Percentiles rank a stretch among this genome's conserved stretches.
Evolutionary conservation across 306 rosid genomes (phyloP).

Genomic region (Canavalia ensiformis): DNA sequence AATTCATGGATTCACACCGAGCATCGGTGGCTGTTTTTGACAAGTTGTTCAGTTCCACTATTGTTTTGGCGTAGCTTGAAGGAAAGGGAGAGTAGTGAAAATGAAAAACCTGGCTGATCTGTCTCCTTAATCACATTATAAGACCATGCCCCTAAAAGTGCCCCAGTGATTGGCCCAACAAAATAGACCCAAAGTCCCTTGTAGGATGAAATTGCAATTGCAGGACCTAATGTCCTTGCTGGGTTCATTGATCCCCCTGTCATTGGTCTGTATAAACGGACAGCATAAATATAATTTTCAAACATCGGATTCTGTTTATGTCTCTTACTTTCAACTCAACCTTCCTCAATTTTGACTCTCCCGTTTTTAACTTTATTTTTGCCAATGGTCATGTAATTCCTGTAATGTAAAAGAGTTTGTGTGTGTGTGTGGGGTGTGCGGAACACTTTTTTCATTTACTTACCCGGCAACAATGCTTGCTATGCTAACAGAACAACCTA

Average conservation of each 20-base stretch:
- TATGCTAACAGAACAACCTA: slow-evolving; percentile 80
- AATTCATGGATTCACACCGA: slow-evolving; percentile 43
- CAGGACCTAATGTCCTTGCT: slow-evolving; percentile 89
- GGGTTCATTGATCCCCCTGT: slow-evolving; percentile 97
- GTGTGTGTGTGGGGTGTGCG: not conserved
- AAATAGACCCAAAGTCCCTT: slow-evolving; percentile 77
- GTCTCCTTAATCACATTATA: slow-evolving; percentile 61
- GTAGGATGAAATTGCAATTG: slow-evolving; percentile 67
- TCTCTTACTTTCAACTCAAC: slow-evolving; percentile 8
- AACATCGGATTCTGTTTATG: not conserved
- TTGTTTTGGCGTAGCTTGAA: slow-evolving; percentile 47
- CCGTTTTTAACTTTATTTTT: not conserved
- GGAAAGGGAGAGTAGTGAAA: slow-evolving; percentile 48
- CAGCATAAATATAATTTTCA: slow-evolving; percentile 8
- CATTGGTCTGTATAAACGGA: slow-evolving; percentile 65
- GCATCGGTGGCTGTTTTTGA: slow-evolving; percentile 11
- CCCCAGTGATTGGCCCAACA: slow-evolving; percentile 75
- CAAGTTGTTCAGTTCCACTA: slow-evolving; percentile 40
- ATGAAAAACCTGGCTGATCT: slow-evolving; percentile 43
- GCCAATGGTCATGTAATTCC: slow-evolving; percentile 10
- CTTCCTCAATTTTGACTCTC: slow-evolving; percentile 1
- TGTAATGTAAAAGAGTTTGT: not conserved
- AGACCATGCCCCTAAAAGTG: slow-evolving; percentile 74
- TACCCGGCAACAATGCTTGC: slow-evolving; percentile 90
- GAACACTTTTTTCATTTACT: slow-evolving; percentile 18